phyloP scores from a whole-genome alignment of 2,329 filamentous ascomycete species.

The Acrocalymma vagum region DNA sequence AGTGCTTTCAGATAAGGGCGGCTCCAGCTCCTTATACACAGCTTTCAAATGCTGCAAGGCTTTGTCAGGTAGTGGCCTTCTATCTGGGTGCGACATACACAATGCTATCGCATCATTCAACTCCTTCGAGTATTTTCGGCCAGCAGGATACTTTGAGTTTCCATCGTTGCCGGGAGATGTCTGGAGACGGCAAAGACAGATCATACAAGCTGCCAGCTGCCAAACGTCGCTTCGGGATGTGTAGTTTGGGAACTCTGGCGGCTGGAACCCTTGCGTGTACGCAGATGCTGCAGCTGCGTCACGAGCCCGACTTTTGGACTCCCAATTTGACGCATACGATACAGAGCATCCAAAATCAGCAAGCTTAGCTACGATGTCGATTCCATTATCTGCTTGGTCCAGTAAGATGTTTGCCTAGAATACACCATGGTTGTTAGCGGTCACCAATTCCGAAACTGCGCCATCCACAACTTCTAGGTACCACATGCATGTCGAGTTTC shows the following conservation, averaged over 20 bases:
- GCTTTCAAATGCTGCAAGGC: constrained; percentile 1
- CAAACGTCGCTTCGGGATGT: constrained; percentile 21
- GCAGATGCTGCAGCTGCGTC: constrained; percentile 3
- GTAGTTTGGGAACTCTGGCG: constrained; percentile 23
- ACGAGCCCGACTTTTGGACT: background rate
- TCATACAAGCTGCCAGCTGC: constrained; percentile 21
- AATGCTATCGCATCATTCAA: constrained; percentile 9
- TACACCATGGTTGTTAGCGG: too few species aligned
- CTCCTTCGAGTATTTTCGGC: constrained; percentile 12
- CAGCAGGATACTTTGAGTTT: constrained; percentile 12
- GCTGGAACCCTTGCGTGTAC: constrained; percentile 16
- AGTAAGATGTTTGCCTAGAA: constrained; percentile 28
- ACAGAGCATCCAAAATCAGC: constrained; percentile 25
- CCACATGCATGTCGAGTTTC: too few species aligned
- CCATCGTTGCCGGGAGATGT: constrained; percentile 9
- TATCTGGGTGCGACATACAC: constrained; percentile 8
- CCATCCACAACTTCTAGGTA: too few species aligned
- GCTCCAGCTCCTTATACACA: constrained; percentile 4
- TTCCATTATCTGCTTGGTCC: background rate
- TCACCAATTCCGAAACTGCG: background rate
- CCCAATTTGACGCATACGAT: constrained; percentile 11
- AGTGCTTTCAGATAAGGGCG: too few species aligned
- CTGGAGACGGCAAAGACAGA: constrained; percentile 18
- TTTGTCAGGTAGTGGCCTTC: constrained; percentile 5
- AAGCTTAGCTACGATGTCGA: constrained; percentile 22